A percentile compares a stretch with the other conserved stretches of the same genome.
Conservation (phyloP, 768 basidiomycete genomes). For the Phlegmacium glaucopus region DNA sequence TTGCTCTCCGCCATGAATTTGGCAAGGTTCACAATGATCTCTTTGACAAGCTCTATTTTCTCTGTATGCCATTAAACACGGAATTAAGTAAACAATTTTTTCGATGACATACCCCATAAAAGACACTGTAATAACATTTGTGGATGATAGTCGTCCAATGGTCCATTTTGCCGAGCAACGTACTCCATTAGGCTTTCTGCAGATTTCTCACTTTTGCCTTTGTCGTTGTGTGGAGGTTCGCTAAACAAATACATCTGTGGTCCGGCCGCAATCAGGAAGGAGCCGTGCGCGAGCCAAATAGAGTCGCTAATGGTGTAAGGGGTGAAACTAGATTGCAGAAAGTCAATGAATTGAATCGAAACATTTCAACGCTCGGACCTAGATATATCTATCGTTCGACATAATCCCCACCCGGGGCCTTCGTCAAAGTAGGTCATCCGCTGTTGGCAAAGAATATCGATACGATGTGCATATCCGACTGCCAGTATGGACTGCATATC, state of each 20-base stretch:
- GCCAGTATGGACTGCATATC: constrained; percentile 89
- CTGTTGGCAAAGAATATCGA: constrained; percentile 90
- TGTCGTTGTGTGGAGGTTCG: constrained; percentile 28
- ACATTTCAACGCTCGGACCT: constrained; percentile 41
- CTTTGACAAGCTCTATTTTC: constrained; percentile 82
- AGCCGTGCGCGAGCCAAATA: constrained; percentile 85
- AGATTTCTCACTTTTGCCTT: background rate
- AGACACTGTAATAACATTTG: constrained; percentile 91
- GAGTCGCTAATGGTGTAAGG: constrained; percentile 83
- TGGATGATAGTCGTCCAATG: constrained; percentile 88
- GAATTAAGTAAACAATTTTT: background rate
- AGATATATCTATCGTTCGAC: constrained; percentile 66
- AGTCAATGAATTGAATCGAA: background rate
- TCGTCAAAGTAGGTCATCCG: constrained; percentile 89
- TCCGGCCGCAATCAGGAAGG: constrained; percentile 76
- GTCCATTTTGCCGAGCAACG: constrained; percentile 81
- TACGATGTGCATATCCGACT: constrained; percentile 74
- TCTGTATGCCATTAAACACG: constrained; percentile 39
- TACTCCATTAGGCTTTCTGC: constrained; percentile 70
- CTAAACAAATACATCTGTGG: constrained; percentile 83
- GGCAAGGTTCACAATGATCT: constrained; percentile 69
- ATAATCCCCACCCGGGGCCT: constrained; percentile 74
- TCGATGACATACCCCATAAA: constrained; percentile 69
- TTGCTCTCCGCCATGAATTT: constrained; percentile 27
- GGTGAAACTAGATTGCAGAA: constrained; percentile 53